Percentiles rank a stretch among this genome's conserved stretches.
Evolutionary conservation across 73 alveolate species (phyloP).

Genomic region (Paramecium caudatum): DNA sequence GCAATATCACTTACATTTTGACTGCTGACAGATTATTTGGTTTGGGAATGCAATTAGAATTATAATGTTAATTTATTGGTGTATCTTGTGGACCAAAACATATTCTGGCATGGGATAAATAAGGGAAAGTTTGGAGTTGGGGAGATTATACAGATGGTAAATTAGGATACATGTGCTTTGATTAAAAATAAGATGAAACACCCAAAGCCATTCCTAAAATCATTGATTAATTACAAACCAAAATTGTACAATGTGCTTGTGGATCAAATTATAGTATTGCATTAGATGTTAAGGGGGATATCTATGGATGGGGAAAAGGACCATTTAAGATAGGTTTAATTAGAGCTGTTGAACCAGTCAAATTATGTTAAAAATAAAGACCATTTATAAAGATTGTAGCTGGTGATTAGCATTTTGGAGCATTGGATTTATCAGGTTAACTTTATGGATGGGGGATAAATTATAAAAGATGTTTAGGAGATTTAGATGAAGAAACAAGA

Average conservation of each 20-base stretch:
- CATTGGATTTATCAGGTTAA: constrained; percentile 30
- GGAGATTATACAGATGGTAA: constrained; percentile 47
- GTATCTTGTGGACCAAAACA: constrained; percentile 30
- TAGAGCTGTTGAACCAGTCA: constrained; percentile 20
- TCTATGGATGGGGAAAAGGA: constrained; percentile 65
- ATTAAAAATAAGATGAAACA: neutral
- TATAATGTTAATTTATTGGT: constrained; percentile 11
- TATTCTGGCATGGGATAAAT: constrained; percentile 31
- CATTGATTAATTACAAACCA: neutral
- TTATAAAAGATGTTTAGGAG: constrained; percentile 12
- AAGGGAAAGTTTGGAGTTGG: constrained; percentile 64
- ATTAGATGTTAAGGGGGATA: constrained; percentile 54
- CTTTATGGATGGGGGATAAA: constrained; percentile 60
- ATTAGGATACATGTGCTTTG: constrained; percentile 62
- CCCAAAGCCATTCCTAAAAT: constrained; percentile 32
- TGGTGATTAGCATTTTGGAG: constrained; percentile 66
- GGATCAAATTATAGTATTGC: constrained; percentile 53
- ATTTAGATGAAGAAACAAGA: constrained; percentile 30
- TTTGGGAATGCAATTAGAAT: constrained; percentile 26
- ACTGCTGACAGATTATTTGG: neutral
- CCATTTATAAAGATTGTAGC: constrained; percentile 51
- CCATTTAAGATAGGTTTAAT: constrained; percentile 53
- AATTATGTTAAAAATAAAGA: neutral
- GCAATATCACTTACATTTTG: neutral
- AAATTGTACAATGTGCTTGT: constrained; percentile 48